phyloP scores from a whole-genome alignment of 2,329 filamentous ascomycete species.

The Penicillium decumbens region DNA sequence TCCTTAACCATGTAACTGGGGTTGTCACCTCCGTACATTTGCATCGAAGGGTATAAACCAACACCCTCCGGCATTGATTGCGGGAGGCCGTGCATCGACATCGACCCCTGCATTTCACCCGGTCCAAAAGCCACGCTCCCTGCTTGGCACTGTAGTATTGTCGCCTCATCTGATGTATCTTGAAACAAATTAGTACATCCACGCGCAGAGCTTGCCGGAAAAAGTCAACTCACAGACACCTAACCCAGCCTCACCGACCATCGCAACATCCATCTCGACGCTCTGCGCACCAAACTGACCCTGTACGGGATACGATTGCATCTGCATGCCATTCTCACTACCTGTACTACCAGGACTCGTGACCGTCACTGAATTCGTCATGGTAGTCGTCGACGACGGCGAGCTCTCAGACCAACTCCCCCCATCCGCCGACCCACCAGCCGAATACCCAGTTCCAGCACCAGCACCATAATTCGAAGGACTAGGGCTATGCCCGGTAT shows the following conservation, averaged over 20 bases:
- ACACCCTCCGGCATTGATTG: background rate
- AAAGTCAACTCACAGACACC: slow-evolving; percentile 2
- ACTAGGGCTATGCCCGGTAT: background rate
- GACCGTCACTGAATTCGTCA: slow-evolving; percentile 15
- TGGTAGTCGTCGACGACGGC: slow-evolving; percentile 18
- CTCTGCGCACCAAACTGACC: slow-evolving; percentile 5
- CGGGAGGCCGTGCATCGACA: slow-evolving; percentile 2
- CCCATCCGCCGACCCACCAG: slow-evolving; percentile 2
- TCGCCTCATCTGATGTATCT: slow-evolving; percentile 8
- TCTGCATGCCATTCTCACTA: slow-evolving; percentile 13
- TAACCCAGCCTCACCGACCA: slow-evolving; percentile 3
- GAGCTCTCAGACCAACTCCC: slow-evolving; percentile 20
- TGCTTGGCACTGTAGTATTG: slow-evolving; percentile 2
- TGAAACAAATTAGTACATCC: background rate
- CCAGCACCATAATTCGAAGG: background rate
- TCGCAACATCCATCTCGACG: slow-evolving; percentile 8
- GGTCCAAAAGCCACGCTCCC: background rate
- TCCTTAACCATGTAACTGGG: background rate
- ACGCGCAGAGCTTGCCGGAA: background rate
- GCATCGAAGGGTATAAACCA: background rate
- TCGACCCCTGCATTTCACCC: slow-evolving; percentile 7
- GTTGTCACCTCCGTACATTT: background rate
- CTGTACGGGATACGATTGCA: slow-evolving; percentile 7
- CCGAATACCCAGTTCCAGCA: background rate
- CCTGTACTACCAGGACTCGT: slow-evolving; percentile 23